These are phyloP conservation scores for Eragrostis nindensis DNA, from an alignment of 176 grass and related monocot species.

Conservation along the genomic window DNA sequence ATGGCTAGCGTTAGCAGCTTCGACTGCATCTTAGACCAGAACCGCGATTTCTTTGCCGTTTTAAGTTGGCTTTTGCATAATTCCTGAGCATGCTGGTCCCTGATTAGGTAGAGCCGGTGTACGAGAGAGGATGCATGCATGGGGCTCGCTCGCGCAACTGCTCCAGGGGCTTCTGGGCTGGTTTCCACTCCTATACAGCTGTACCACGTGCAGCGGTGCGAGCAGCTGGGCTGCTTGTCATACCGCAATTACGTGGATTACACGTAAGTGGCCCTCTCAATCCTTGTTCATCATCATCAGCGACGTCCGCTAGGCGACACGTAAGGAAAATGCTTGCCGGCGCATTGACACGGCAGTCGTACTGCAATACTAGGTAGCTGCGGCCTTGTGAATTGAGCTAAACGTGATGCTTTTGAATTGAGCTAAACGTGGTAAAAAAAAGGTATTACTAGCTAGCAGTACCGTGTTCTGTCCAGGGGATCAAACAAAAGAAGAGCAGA, in stretches of 20 bases:
- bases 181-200: conserved; percentile 31
- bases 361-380: too few relatives aligned
- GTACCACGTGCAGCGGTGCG: conserved; percentile 34
- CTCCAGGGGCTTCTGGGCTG: not conserved
- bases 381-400: too few relatives aligned
- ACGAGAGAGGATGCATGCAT: conserved; percentile 11
- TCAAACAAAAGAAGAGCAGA: not conserved
- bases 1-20: not conserved
- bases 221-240: conserved; percentile 12
- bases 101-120: not conserved
- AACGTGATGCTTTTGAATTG: too few relatives aligned
- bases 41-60: not conserved
- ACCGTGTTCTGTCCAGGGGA: not conserved
- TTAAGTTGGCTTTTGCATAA: conserved; percentile 2
- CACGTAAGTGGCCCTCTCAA: not conserved
- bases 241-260: conserved; percentile 32
- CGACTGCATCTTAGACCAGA: not conserved
- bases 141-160: not conserved
- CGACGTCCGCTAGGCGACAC: not conserved
- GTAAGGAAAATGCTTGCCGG: too few relatives aligned
- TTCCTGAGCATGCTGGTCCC: conserved; percentile 22
- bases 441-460: not conserved
- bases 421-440: not conserved
- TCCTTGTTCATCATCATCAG: not conserved
- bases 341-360: too few relatives aligned